phyloP scores from a whole-genome alignment of 495 filamentous ascomycete species.

The Aspergillus hancockii region DNA sequence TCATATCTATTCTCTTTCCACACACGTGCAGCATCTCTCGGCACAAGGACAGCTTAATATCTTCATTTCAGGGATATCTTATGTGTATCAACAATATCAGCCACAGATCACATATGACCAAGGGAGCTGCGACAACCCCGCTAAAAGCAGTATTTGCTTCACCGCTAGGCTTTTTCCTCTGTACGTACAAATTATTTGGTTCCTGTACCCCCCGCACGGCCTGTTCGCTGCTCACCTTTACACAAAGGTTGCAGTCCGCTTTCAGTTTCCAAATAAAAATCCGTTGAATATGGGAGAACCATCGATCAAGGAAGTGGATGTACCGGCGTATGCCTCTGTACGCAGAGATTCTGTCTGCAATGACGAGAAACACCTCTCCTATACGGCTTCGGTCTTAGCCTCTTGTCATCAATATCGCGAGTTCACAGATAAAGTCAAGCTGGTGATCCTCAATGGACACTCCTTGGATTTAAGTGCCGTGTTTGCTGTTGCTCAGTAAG shows the following conservation, averaged over 20 bases:
- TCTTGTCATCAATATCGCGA: slow-evolving; percentile 3
- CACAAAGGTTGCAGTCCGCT: background rate
- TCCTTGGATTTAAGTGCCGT: slow-evolving; percentile 17
- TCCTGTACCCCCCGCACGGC: too few relatives aligned
- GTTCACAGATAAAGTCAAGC: slow-evolving; percentile 5
- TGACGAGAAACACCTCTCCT: background rate
- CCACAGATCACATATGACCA: too few relatives aligned
- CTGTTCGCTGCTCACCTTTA: background rate
- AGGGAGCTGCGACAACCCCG: too few relatives aligned
- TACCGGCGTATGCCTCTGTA: background rate
- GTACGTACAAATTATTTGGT: background rate
- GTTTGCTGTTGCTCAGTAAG: slow-evolving; percentile 18
- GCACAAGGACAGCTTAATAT: too few relatives aligned
- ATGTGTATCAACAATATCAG: background rate
- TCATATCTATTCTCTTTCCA: too few relatives aligned
- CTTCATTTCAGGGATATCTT: too few relatives aligned
- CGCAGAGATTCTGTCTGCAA: background rate
- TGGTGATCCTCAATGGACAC: slow-evolving; percentile 18
- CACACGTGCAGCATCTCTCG: too few relatives aligned
- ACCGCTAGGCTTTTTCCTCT: background rate
- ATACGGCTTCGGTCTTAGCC: background rate
- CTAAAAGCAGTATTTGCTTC: background rate
- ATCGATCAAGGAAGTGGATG: background rate
- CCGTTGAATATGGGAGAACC: background rate
- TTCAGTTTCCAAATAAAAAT: background rate